Base-by-base conservation (phyloP, 495 filamentous ascomycete species). In the Xylaria castorea region DNA sequence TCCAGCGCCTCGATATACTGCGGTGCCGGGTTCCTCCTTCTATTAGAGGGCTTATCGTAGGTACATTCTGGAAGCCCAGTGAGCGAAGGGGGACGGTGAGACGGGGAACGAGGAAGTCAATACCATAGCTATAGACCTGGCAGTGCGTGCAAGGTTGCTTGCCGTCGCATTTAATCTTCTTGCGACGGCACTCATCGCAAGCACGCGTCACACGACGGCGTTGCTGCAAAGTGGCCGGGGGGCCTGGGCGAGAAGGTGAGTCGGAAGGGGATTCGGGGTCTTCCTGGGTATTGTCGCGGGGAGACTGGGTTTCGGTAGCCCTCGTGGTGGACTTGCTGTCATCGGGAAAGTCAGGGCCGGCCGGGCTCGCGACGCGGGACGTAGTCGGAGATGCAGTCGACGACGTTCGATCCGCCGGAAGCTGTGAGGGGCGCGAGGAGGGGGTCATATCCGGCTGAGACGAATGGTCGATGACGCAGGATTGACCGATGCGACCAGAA, bases 121-220 rank as follows among this genome's bases (percentile, higher is more conserved):
- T 88, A 99, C 96, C 96, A 85, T 98, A 99, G 81, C 93, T 97
- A 82, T 99, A 98, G 48, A 98, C 94, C 8, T 94, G 97, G 82
- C 96, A 99, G 81, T 98, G 96, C 2, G 96, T 97, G 81, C 96
- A 99, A 11, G 96, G 97, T 81, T 97, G 94, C 83, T 97, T 97
- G 70, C 96, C 96, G 79, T 98, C 95, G 77, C 95, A 98, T 81
- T 98, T 99, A 80, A 98, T 98, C 82, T 99, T 99, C 83, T 99
- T 99, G 75, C 96, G 87, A 61, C 96, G 89, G 79, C 95, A 99
- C 80, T 99, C 97, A 79, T 98, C 96, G 84, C 95, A 98, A 22
- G 95, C 95, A 69, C 95, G 87, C 51, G 94, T 97, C 38, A 98
- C 95, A 78, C 95, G 86, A 30, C 95, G 88, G 60, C 95, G 88